These are phyloP conservation scores for Polychaeton citri DNA, from an alignment of 2,329 filamentous ascomycete genomes.

Conservation along the genomic window DNA sequence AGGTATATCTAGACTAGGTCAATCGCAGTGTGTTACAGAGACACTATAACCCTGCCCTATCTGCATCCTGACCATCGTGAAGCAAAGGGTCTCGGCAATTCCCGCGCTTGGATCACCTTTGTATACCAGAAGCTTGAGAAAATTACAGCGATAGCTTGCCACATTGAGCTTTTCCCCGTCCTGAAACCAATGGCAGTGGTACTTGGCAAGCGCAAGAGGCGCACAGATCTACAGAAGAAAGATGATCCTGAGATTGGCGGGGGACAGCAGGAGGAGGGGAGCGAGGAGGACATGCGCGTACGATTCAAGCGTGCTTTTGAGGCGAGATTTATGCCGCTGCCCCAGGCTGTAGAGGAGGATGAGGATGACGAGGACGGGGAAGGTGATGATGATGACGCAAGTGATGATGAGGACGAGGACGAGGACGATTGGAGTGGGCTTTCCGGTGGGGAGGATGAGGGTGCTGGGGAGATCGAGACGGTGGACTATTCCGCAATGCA, in stretches of 20 bases:
- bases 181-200: conserved; percentile 24
- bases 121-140: not conserved
- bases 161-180: not conserved
- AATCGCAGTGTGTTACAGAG: no score
- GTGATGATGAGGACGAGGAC: conserved; percentile 14
- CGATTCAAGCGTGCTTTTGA: conserved; percentile 80
- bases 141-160: not conserved
- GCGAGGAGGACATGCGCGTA: conserved; percentile 50
- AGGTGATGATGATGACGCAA: conserved; percentile 9
- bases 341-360: conserved; percentile 22
- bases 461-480: conserved; percentile 3
- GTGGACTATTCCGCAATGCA: not conserved
- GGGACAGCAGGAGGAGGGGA: conserved; percentile 14
- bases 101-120: not conserved
- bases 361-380: conserved; percentile 19
- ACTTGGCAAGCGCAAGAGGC: conserved; percentile 34
- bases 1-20: no score
- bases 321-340: conserved; percentile 66
- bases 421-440: conserved; percentile 52
- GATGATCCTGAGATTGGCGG: conserved; percentile 9
- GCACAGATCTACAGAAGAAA: conserved; percentile 16
- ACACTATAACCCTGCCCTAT: no score
- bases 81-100: not conserved
- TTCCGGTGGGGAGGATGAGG: conserved; percentile 39
- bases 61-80: no score